A percentile compares a stretch with the other conserved stretches of the same genome.
These are phyloP conservation scores for Daldinia bambusicola DNA, from an alignment of 495 filamentous ascomycete species.

Conservation along the genomic window DNA sequence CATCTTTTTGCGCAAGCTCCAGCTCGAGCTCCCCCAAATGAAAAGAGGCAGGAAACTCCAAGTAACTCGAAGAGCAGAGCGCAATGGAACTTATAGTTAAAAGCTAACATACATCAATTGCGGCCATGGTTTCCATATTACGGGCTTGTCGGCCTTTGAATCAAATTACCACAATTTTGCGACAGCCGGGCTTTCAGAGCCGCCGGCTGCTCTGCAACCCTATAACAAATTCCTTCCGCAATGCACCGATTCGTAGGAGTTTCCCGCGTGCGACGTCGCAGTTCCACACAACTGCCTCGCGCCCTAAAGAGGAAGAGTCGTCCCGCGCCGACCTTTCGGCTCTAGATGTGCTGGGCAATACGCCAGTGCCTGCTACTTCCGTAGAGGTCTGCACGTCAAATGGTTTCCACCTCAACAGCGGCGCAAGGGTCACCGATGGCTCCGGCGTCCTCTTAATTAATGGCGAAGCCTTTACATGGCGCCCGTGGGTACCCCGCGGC, in stretches of 20 bases:
- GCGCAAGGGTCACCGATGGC: conserved; percentile 70
- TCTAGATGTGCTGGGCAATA: conserved; percentile 82
- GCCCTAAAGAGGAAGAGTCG: conserved; percentile 36
- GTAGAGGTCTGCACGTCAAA: conserved; percentile 81
- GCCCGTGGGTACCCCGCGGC: conserved; percentile 70
- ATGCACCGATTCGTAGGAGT: not conserved
- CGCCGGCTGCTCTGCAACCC: conserved; percentile 14
- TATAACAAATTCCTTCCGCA: conserved; percentile 5
- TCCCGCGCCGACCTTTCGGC: conserved; percentile 74
- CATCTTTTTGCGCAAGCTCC: conserved; percentile 37
- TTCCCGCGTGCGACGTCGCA: conserved; percentile 5
- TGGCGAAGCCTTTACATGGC: conserved; percentile 89
- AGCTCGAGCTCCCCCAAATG: conserved; percentile 11
- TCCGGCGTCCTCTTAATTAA: conserved; percentile 78
- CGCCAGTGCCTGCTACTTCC: conserved; percentile 78
- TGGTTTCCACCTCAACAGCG: conserved; percentile 85
- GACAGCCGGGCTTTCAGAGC: conserved; percentile 24
- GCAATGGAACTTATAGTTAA: conserved; percentile 33
- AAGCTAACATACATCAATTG: conserved; percentile 21
- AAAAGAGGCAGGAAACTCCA: not conserved
- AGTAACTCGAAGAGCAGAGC: conserved; percentile 4
- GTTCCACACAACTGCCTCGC: conserved; percentile 33
- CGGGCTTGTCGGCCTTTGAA: conserved; percentile 36
- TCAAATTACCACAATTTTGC: conserved; percentile 26
- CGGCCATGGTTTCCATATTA: conserved; percentile 40